Percentiles rank a stretch among this genome's conserved stretches.
These are phyloP conservation scores for Malus hybrid DNA, from an alignment of 331 rosid species.

Conservation along the genomic window DNA sequence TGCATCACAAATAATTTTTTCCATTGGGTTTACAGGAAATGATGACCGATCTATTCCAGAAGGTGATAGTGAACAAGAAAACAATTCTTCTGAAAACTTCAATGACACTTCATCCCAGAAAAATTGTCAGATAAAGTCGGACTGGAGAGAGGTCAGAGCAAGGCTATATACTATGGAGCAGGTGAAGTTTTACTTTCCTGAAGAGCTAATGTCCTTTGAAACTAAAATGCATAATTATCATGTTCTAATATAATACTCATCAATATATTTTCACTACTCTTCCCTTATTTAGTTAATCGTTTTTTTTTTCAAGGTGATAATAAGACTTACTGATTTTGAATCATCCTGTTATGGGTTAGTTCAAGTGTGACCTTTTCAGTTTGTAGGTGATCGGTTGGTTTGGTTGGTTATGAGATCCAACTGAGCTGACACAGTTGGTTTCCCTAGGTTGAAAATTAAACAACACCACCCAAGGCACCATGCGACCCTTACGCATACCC, in stretches of 20 bases:
- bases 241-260: background rate
- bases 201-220: background rate
- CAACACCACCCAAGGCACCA: background rate
- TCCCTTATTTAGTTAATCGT: background rate
- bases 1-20: background rate
- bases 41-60: slow-evolving; percentile 64
- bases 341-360: background rate
- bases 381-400: background rate
- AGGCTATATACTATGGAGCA: slow-evolving; percentile 57
- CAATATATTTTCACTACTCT: background rate
- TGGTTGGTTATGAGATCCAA: background rate
- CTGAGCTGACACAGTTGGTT: background rate
- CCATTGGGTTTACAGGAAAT: slow-evolving; percentile 38
- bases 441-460: background rate
- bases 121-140: slow-evolving; percentile 36
- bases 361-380: background rate
- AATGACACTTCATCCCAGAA: slow-evolving; percentile 38
- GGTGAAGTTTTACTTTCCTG: slow-evolving; percentile 41
- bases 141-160: slow-evolving; percentile 95
- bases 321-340: background rate
- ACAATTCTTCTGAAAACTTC: slow-evolving; percentile 47
- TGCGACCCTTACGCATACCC: background rate
- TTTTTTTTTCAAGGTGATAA: background rate
- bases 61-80: slow-evolving; percentile 58
- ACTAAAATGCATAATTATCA: background rate